Conservation (phyloP, 169 alveolate species). For the Theileria equi region DNA sequence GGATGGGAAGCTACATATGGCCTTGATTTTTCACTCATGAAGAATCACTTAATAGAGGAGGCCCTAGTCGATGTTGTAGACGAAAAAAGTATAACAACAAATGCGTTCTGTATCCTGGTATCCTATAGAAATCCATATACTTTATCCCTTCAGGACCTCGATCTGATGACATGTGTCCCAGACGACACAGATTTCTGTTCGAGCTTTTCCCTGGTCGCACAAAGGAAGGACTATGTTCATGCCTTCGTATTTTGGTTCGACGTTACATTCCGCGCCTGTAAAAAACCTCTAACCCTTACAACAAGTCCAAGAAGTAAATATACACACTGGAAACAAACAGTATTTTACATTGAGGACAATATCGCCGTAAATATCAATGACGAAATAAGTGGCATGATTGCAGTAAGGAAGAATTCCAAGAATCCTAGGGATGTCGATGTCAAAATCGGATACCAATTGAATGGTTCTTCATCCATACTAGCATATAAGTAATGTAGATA, state of each 20-base stretch:
- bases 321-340: slow-evolving; percentile 94
- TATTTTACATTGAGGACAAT: slow-evolving; percentile 83
- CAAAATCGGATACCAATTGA: slow-evolving; percentile 72
- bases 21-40: slow-evolving; percentile 89
- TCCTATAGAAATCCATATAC: background rate
- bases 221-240: slow-evolving; percentile 81
- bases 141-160: slow-evolving; percentile 78
- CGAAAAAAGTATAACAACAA: slow-evolving; percentile 82
- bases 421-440: slow-evolving; percentile 86
- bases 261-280: slow-evolving; percentile 84
- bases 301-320: slow-evolving; percentile 82
- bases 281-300: slow-evolving; percentile 82
- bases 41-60: slow-evolving; percentile 86
- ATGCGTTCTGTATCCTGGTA: slow-evolving; percentile 74
- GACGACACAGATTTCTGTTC: slow-evolving; percentile 90
- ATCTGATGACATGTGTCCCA: slow-evolving; percentile 85
- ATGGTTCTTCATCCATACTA: slow-evolving; percentile 16
- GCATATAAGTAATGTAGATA: background rate
- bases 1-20: slow-evolving; percentile 96
- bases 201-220: slow-evolving; percentile 71
- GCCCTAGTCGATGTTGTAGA: slow-evolving; percentile 93
- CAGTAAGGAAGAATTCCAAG: slow-evolving; percentile 77
- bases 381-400: slow-evolving; percentile 79
- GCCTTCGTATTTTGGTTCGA: slow-evolving; percentile 93
- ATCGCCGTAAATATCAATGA: slow-evolving; percentile 65